A percentile compares a stretch with the other conserved stretches of the same genome.
These are phyloP conservation scores for Plasmodium gonderi DNA, from an alignment of 169 alveolate species.

Conservation along the genomic window DNA sequence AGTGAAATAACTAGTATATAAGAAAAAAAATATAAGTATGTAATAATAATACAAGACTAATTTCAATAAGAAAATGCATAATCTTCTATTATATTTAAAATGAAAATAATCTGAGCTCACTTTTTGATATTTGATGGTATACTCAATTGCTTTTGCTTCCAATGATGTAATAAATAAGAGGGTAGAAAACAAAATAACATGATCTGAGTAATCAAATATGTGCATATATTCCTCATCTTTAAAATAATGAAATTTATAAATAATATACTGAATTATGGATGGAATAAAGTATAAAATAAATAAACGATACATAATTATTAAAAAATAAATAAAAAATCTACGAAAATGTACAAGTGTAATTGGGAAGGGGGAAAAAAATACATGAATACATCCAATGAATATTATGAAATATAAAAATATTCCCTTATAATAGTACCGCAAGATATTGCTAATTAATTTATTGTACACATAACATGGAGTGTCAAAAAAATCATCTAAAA, in stretches of 20 bases:
- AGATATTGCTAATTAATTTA: conserved; percentile 44
- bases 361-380: conserved; percentile 74
- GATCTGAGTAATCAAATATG: conserved; percentile 75
- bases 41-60: conserved; percentile 58
- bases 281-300: conserved; percentile 73
- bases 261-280: conserved; percentile 71
- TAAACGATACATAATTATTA: conserved; percentile 72
- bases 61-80: conserved; percentile 41
- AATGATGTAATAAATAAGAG: conserved; percentile 58
- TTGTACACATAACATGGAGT: conserved; percentile 73
- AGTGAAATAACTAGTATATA: conserved; percentile 72
- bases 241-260: conserved; percentile 51
- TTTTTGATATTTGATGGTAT: conserved; percentile 65
- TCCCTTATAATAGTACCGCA: conserved; percentile 69
- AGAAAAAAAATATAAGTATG: conserved; percentile 66
- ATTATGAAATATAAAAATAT: conserved; percentile 57
- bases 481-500: conserved; percentile 36
- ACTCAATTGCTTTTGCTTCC: conserved; percentile 64
- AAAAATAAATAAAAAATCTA: conserved; percentile 64
- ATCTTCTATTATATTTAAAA: conserved; percentile 71
- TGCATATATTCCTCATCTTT: conserved; percentile 68
- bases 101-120: conserved; percentile 54
- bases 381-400: conserved; percentile 73
- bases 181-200: conserved; percentile 70
- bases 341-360: conserved; percentile 74